Base-by-base conservation (phyloP, 345 rosid species). In the Salix brachista region DNA sequence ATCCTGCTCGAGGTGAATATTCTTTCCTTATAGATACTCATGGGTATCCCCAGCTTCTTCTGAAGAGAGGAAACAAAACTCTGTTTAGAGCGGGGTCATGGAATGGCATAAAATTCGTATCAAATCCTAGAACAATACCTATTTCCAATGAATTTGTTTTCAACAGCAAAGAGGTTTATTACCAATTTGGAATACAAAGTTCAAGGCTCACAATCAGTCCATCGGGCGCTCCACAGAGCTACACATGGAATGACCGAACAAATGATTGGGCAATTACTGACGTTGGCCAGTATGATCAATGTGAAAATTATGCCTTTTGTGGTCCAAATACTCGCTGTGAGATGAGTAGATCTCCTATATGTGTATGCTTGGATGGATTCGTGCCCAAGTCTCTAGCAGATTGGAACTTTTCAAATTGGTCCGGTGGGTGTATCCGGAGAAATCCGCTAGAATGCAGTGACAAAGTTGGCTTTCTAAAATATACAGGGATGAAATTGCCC, bases 41-140 rank as follows among this genome's bases (percentile, higher is more conserved):
- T 44, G 84, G 84, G 30, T 71, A 28, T 75, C 84, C 81, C 3
- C 82, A 82, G 30, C 18, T 81, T 4, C 65, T 75, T 26, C 7
- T 78, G 0, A 41, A 52, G 62, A 74, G 74, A 0, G 69, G 69
- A 16, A 3, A 37, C 5, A 25, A 0, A 1, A 56, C 70, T 18
- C 34, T 4, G 2, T 74, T n/a, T 50, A 65, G 84, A 37, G 54
- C 21, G 12, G 81, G 84, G 2, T 58, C 84, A 4, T 78, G 79
- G 79, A 71, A 82, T 54, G 84, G 84, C 19, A 11, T 74, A 6
- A 50, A 61, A 26, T 75, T 75, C 28, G 56, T 73, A 0, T 81
- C 81, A 30, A 34, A 52, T 64, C 69, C 79, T 21, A 19, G 26
- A n/a, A 42, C 23, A 17, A 26, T 3, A 34, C 42, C 67, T n/a